A percentile compares a stretch with the other conserved stretches of the same genome.
Evolutionary conservation across 2,329 filamentous ascomycete genomes (phyloP).

Genomic region (Nemania sp.): DNA sequence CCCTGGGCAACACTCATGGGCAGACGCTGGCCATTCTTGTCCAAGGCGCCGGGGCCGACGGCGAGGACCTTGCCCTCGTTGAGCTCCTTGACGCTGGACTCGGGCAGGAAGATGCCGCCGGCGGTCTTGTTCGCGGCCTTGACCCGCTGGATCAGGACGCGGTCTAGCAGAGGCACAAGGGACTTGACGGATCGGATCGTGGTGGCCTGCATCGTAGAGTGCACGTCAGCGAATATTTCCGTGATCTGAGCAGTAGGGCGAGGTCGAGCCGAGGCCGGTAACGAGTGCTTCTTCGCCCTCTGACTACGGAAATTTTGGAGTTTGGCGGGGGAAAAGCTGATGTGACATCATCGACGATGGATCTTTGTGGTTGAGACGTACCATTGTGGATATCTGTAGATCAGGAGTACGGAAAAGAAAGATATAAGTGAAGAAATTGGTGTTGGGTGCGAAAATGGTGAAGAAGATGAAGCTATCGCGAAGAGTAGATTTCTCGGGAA

Average conservation of each 20-base stretch:
- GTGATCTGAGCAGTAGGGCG: not conserved
- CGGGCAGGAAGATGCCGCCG: slow-evolving; percentile 94
- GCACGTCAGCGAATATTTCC: not conserved
- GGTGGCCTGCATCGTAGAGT: slow-evolving; percentile 54
- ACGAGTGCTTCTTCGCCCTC: not conserved
- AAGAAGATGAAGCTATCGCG: slow-evolving; percentile 38
- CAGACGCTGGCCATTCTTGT: slow-evolving; percentile 87
- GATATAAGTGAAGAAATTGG: slow-evolving; percentile 1
- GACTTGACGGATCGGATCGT: slow-evolving; percentile 93
- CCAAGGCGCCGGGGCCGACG: slow-evolving; percentile 84
- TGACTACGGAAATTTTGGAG: not conserved
- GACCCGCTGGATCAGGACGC: slow-evolving; percentile 95
- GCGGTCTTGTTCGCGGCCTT: slow-evolving; percentile 98
- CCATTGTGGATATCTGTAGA: slow-evolving; percentile 32
- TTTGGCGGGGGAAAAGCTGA: not conserved
- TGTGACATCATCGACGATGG: not conserved
- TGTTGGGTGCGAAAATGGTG: slow-evolving; percentile 4
- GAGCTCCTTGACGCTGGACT: slow-evolving; percentile 95
- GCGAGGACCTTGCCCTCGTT: slow-evolving; percentile 97
- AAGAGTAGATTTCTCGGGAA: slow-evolving; percentile 34
- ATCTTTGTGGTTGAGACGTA: slow-evolving; percentile 20
- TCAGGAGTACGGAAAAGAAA: not conserved
- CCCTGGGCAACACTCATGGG: slow-evolving; percentile 80
- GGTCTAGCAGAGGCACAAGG: slow-evolving; percentile 94
- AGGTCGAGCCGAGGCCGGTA: not conserved